Evolutionary conservation across 2,329 filamentous ascomycete genomes (phyloP).

Genomic region (Byssochlamys sp.): DNA sequence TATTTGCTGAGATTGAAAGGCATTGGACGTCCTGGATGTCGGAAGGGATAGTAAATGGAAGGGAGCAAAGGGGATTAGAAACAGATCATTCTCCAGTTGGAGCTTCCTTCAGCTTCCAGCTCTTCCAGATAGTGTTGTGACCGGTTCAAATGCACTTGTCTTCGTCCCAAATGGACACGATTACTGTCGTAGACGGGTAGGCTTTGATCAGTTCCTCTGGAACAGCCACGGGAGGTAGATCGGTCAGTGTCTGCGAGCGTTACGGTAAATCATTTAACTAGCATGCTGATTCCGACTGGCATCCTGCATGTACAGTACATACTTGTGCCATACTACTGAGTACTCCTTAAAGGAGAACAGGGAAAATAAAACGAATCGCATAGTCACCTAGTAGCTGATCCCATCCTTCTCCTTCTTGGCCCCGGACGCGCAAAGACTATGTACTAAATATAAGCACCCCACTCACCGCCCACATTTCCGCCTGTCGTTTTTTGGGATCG

Average conservation of each 20-base stretch:
- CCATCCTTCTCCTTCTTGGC: not conserved
- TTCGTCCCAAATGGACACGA: slow-evolving; percentile 14
- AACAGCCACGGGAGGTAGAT: slow-evolving; percentile 11
- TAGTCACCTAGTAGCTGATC: not conserved
- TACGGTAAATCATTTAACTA: not conserved
- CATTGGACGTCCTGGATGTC: no score
- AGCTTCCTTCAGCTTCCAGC: not conserved
- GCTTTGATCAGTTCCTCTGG: slow-evolving; percentile 15
- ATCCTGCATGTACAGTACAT: not conserved
- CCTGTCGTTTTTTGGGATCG: not conserved
- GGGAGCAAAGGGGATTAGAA: no score
- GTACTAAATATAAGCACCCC: not conserved
- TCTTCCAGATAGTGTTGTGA: not conserved
- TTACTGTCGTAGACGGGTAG: slow-evolving; percentile 18
- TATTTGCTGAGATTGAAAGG: no score
- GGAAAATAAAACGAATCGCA: not conserved
- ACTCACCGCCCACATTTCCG: not conserved
- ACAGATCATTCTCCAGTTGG: no score
- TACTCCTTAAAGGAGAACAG: no score
- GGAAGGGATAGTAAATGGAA: no score
- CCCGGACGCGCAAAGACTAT: no score
- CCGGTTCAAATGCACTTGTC: slow-evolving; percentile 14
- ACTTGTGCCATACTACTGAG: no score
- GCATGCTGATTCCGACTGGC: not conserved
- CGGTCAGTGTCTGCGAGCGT: slow-evolving; percentile 2